Evolutionary conservation across 129 eudicot species (phyloP).

Genomic region (Pittosporum tobira): DNA sequence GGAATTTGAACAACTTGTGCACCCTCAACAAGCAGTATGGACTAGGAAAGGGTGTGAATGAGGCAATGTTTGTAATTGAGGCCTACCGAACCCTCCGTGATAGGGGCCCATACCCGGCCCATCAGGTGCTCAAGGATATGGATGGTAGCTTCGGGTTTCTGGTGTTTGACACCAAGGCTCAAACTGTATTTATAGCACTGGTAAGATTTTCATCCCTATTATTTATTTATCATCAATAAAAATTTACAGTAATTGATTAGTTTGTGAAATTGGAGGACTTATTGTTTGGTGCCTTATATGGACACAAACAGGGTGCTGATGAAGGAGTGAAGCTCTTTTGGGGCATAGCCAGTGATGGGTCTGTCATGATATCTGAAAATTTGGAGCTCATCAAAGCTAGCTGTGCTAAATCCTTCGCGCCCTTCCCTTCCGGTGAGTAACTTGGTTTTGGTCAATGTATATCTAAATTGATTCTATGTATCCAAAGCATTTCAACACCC

Average conservation of each 20-base stretch:
- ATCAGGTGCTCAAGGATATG: conserved; percentile 78
- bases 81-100: conserved; percentile 94
- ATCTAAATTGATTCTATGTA: background rate
- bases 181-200: conserved; percentile 59
- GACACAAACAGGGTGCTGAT: conserved; percentile 71
- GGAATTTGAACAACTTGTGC: conserved; percentile 60
- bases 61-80: conserved; percentile 78
- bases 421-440: conserved; percentile 69
- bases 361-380: conserved; percentile 70
- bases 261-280: too few species aligned
- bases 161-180: conserved; percentile 59
- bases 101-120: conserved; percentile 79
- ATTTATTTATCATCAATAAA: too few species aligned
- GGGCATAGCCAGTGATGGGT: conserved; percentile 77
- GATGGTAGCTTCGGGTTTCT: conserved; percentile 89
- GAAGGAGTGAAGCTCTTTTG: conserved; percentile 60
- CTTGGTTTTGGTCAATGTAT: too few species aligned
- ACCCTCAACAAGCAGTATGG: conserved; percentile 80
- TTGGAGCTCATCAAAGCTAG: conserved; percentile 55
- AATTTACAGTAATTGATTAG: too few species aligned
- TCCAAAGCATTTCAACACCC: too few species aligned
- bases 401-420: conserved; percentile 87
- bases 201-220: too few species aligned
- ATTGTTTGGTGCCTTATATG: too few species aligned
- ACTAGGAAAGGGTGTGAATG: conserved; percentile 46